Base-by-base conservation (phyloP, 345 rosid species). In the Passiflora organensis region DNA sequence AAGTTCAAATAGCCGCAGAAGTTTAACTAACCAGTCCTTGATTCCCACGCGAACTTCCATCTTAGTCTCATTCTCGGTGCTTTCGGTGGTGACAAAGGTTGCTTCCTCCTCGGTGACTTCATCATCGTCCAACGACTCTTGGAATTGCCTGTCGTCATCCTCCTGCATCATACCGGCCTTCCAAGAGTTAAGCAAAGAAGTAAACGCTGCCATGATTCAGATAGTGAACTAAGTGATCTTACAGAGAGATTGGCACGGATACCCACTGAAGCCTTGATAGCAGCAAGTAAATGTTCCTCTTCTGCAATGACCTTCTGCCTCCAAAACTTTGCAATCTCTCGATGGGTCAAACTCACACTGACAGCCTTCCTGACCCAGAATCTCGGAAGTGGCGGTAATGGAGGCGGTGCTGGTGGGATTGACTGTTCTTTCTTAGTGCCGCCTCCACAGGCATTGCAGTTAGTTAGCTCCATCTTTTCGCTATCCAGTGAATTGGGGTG, bases 241-340 rank as follows among this genome's bases (percentile, higher is more conserved):
- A 90, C 97, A 13, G 82, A 70, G 56, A 90, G 72, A 58, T 76
- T 84, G n/a, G 84, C 95, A 56, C 91, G 71, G 56, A 84, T 65
- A 58, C 84, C 82, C 24, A 95, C 95, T 0, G 94, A 89, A 11
- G 95, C 95, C 59, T 90, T 90, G 68, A 87, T 85, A 51, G 97
- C 95, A 53, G 91, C 93, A 22, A 81, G 78, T 68, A 90, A 86
- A 65, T 87, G 97, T 39, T 85, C 94, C 67, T 90, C 95, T 77
- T 87, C 87, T 45, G 67, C 77, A 39, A 79, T 58, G 44, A 73
- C 80, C 67, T 80, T 90, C 72, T 67, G 73, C 72, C 84, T 83
- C 96, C 95, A 90, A 62, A 77, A 90, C 72, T 71, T 81, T 17
- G 85, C 91, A 46, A 90, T 87, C 78, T 87, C 89, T 60, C 51